Conservation (phyloP, 805 yeast genomes). For the Monosporozyma unispora region DNA sequence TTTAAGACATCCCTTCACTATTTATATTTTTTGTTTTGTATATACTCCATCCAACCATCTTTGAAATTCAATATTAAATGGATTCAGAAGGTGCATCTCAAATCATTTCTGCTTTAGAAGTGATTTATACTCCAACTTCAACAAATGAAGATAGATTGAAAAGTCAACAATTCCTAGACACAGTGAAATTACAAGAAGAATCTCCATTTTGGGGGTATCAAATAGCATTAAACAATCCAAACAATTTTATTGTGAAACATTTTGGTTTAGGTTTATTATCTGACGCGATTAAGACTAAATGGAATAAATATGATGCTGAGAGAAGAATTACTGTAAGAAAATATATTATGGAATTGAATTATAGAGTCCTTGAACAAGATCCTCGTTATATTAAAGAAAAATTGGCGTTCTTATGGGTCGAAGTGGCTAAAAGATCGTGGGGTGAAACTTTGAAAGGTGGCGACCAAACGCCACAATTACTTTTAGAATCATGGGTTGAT, state of each 20-base stretch:
- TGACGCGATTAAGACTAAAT: conserved; percentile 50
- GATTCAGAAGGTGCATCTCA: conserved; percentile 61
- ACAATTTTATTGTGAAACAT: conserved; percentile 71
- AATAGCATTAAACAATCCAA: conserved; percentile 54
- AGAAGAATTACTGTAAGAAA: conserved; percentile 61
- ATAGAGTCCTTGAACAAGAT: conserved; percentile 49
- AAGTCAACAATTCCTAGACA: conserved; percentile 63
- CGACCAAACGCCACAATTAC: conserved; percentile 33
- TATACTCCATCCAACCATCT: not conserved
- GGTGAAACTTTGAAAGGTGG: conserved; percentile 51
- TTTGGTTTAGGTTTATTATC: conserved; percentile 79
- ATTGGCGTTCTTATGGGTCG: conserved; percentile 83
- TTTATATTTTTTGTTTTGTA: not conserved
- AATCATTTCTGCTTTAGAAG: conserved; percentile 67
- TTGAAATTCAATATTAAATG: conserved; percentile 32
- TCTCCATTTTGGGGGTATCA: conserved; percentile 91
- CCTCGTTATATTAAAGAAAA: conserved; percentile 90
- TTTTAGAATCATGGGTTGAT: conserved; percentile 65
- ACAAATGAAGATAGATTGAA: conserved; percentile 47
- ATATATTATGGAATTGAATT: conserved; percentile 78
- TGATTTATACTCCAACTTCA: conserved; percentile 60
- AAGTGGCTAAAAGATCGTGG: conserved; percentile 86
- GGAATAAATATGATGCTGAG: conserved; percentile 46
- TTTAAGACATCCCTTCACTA: not conserved
- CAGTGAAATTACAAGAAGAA: conserved; percentile 66